Evolutionary conservation across 805 yeast genomes (phyloP), one percentile per base, ranked within the genome.

Genomic region (Metschnikowia cerradonensis): DNA sequence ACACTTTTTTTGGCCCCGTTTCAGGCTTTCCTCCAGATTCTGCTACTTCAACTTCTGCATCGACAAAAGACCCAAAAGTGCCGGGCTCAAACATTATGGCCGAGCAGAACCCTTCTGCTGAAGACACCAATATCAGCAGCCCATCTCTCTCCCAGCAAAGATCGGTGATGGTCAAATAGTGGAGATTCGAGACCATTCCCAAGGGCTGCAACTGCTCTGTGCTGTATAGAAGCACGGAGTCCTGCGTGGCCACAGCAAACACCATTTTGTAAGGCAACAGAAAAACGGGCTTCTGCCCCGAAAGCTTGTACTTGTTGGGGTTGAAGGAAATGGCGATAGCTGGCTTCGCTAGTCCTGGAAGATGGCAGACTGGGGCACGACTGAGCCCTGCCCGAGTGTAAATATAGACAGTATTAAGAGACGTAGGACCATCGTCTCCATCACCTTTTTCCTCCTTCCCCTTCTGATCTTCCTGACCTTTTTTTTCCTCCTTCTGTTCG

Each of bases 61-160:
- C 41, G 10, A 17, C 31, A 11, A 19, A 65, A 31, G 65, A 72
- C 1, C 96, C 96, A 33, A 89, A 72, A 11, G 81, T 73, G 2
- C 68, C 76, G 1, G 68, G 66, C 4, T 78, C 78, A 44, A 90
- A 79, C 6, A 72, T 66, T 1, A 91, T 66, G 41, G 78, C 77
- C 0, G 96, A 86, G 56, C 97, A 86, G 65, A 90, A 92, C 17
- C 98, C 98, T 66, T 94, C 99, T 0, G 96, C 87, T 0, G 97
- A 88, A 6, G 96, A 83, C 22, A 88, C 75, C 58, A 92, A 72
- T 15, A 94, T 67, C 13, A 79, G 70, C 14, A 68, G 67, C 0
- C 98, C 99, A 65, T 88, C 90, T 4, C 70, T 67, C 20, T 88
- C 78, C 99, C 99, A 94, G 7, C 85, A 70, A 44, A 92, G 62